Base-by-base conservation (phyloP, 1,284 basidiomycete genomes). In the Heterobasidion irregulare region DNA sequence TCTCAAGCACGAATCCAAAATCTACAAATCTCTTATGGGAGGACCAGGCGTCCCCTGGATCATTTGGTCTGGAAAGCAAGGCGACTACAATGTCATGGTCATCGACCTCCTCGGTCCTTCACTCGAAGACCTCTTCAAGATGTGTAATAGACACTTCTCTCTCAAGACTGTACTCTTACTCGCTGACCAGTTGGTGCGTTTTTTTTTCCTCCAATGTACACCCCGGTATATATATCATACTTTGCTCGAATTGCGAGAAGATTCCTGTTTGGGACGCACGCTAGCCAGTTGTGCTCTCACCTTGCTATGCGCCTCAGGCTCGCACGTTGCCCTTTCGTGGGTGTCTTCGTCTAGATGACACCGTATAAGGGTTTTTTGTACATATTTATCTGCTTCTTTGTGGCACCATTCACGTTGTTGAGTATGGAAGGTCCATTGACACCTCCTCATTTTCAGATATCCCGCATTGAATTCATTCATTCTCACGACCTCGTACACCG, bases 1-100 rank as follows among this genome's bases (percentile, higher is more conserved):
- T 54, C 82, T 97, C 64, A 90, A 92, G 72, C 94, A 96, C 66
- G 94, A 98, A 68, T 89, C 83, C 48, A 90, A 90, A 70, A 89
- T 94, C 43, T 92, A 94, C 80, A 92, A 93, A 78, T 91, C 90
- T 3, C 83, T 98, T 57, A 92, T 92, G 72, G 94, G 95, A 53
- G 93, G 92, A 54, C 89, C 92, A 47, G 94, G 94, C 51, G 90
- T 98, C 0, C 94, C 95, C 2, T 96, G 93, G 78, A 92, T 97
- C 57, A 83, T 94, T 76, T 97, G 93, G 87, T 95, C 89, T 46
- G 95, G 94, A 33, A 89, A 85, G 64, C 89, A 95, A 66, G 94
- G 94, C 63, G 92, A 95, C 74, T 97, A 94, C 76, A 95, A 97
- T 65, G 93, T 95, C 62, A 92, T 98, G 92, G 92, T 97, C 64